A percentile compares a stretch with the other conserved stretches of the same genome.
Conservation (phyloP, 176 grass and related monocot genomes). For the Oryza nivara region DNA sequence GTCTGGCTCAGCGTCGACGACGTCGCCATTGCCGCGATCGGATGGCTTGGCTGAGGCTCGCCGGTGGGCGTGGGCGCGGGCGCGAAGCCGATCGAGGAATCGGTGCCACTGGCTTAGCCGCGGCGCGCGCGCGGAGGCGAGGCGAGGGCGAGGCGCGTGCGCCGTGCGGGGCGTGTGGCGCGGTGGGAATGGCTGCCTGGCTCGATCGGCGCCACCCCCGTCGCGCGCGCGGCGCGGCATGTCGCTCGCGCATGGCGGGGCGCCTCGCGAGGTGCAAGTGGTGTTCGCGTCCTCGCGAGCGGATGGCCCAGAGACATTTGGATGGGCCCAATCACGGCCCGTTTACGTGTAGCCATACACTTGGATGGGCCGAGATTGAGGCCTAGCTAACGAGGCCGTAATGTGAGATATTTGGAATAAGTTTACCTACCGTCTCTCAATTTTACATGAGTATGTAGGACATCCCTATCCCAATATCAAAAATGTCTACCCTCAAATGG, state of each 20-base stretch:
- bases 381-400: background rate
- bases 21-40: constrained; percentile 47
- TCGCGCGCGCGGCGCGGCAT: background rate
- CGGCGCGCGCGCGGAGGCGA: background rate
- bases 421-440: no score
- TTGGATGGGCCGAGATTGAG: background rate
- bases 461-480: no score
- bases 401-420: background rate
- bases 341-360: background rate
- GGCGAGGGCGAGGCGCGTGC: background rate
- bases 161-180: background rate
- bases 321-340: background rate
- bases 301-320: background rate
- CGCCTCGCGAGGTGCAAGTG: no score
- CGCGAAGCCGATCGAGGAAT: background rate
- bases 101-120: background rate
- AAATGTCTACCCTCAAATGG: no score
- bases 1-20: constrained; percentile 75
- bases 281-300: no score
- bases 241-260: no score
- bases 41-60: no score
- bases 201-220: background rate
- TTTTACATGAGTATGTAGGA: no score
- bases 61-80: background rate
- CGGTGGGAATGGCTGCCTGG: background rate